These are phyloP conservation scores for Arctium lappa DNA, from an alignment of 129 eudicot species.

Conservation along the genomic window DNA sequence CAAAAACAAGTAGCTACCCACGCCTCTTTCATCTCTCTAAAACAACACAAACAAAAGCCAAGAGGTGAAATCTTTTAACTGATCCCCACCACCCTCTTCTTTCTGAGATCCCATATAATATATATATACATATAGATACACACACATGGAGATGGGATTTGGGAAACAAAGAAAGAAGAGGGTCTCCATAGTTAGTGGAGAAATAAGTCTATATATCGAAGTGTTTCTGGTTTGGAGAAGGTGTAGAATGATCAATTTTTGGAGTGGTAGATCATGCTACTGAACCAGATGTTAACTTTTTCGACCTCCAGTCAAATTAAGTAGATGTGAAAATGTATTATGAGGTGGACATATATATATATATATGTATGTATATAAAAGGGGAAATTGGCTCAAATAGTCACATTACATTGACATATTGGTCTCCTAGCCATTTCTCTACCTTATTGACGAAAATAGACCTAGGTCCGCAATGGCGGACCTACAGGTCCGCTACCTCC, in stretches of 20 bases:
- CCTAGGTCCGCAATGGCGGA: no score
- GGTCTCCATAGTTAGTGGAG: background rate
- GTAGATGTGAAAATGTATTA: slow-evolving; percentile 15
- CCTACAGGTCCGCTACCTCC: no score
- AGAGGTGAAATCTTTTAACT: background rate
- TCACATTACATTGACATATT: no score
- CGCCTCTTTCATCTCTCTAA: background rate
- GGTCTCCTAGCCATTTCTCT: no score
- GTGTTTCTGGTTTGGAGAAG: background rate
- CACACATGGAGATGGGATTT: background rate
- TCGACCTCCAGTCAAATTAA: slow-evolving; percentile 13
- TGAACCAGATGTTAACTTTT: background rate
- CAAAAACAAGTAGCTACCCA: background rate
- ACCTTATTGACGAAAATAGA: no score
- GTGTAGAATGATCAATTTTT: background rate
- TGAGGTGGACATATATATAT: slow-evolving; percentile 15
- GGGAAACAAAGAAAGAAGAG: slow-evolving; percentile 4
- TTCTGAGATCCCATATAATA: background rate
- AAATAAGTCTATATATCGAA: background rate
- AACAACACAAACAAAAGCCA: background rate
- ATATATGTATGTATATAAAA: no score
- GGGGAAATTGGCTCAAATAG: no score
- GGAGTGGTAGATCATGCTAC: background rate
- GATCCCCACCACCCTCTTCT: background rate
- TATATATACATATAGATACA: background rate